A percentile compares a stretch with the other conserved stretches of the same genome.
Evolutionary conservation across 208 protist species (phyloP).

Genomic region (Wallacemonas sp.): DNA sequence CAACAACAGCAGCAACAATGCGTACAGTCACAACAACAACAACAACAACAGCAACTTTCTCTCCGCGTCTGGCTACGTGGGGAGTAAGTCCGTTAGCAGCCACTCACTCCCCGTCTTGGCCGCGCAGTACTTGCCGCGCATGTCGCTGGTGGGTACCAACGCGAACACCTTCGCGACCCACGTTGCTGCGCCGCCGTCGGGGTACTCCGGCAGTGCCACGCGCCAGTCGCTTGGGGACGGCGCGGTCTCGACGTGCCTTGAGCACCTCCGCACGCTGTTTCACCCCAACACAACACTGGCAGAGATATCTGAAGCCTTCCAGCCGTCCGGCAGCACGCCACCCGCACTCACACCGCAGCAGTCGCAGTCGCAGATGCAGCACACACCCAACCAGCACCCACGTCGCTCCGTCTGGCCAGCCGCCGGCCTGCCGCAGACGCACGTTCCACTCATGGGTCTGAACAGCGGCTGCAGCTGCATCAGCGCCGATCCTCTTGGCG

Average conservation of each 20-base stretch:
- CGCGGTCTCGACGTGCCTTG: background rate
- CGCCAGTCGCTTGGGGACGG: background rate
- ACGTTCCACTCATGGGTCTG: background rate
- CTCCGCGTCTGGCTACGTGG: background rate
- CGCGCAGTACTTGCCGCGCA: background rate
- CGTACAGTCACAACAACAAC: background rate
- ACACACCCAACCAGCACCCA: background rate
- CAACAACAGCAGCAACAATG: background rate
- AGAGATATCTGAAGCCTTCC: background rate
- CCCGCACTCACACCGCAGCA: background rate
- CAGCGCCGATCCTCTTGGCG: background rate
- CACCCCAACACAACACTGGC: background rate
- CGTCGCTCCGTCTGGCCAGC: too few relatives aligned
- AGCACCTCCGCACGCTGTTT: background rate
- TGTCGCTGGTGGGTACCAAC: background rate
- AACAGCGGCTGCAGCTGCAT: background rate
- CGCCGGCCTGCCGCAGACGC: background rate
- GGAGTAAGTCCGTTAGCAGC: conserved; percentile 7
- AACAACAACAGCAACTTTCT: background rate
- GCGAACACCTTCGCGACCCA: background rate
- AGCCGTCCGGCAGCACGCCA: background rate
- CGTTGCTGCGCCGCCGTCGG: too few relatives aligned
- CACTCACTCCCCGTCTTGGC: background rate
- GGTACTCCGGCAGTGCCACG: background rate
- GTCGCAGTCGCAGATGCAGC: background rate